phyloP scores from a whole-genome alignment of 495 filamentous ascomycete species.

The Polyplosphaeria fusca region DNA sequence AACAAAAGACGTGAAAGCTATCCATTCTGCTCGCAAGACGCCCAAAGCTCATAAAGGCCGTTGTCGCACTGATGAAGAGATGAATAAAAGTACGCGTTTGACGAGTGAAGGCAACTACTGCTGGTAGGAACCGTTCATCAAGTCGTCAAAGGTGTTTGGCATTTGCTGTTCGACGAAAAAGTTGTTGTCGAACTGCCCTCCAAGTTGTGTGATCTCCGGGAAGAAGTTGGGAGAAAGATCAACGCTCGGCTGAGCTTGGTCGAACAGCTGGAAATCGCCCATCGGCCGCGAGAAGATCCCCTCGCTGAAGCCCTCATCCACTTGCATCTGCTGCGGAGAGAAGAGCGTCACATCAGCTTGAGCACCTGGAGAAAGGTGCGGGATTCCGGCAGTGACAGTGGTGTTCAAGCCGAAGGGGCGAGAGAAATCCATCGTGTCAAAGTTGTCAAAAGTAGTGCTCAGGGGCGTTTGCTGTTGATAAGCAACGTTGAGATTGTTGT shows the following conservation, averaged over 20 bases:
- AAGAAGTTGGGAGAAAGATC: constrained; percentile 13
- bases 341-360: constrained; percentile 32
- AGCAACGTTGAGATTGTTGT: constrained; percentile 7
- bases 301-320: constrained; percentile 31
- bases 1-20: neutral
- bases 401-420: constrained; percentile 14
- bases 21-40: neutral
- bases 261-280: constrained; percentile 30
- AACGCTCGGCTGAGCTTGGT: neutral
- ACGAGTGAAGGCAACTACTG: neutral
- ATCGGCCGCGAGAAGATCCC: constrained; percentile 15
- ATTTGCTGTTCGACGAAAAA: constrained; percentile 2
- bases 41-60: constrained; percentile 7
- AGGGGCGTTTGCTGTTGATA: constrained; percentile 37
- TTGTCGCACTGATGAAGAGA: neutral
- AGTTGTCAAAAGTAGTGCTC: constrained; percentile 23
- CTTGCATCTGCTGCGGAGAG: constrained; percentile 30
- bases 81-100: neutral
- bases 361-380: constrained; percentile 29
- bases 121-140: constrained; percentile 10
- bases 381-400: constrained; percentile 2
- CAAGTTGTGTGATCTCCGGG: constrained; percentile 25
- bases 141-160: constrained; percentile 15
- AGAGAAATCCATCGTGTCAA: constrained; percentile 4
- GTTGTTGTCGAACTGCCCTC: constrained; percentile 30